Percentiles rank a stretch among this genome's conserved stretches.
Conservation (phyloP, 345 rosid species). For the Boechera retrofracta region DNA sequence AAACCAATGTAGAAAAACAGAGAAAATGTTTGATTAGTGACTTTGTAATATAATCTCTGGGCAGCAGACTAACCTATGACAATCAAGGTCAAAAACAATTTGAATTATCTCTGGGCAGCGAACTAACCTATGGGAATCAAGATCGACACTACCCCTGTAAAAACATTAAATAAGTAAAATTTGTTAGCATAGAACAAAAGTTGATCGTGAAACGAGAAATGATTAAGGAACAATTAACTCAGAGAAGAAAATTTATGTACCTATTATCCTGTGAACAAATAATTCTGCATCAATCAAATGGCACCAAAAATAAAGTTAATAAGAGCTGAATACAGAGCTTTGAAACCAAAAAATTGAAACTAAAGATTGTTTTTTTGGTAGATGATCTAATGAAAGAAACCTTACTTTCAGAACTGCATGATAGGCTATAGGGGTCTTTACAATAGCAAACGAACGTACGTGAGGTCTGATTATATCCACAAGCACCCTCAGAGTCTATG, state of each 20-base stretch:
- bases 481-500: not conserved
- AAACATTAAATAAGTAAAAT: not conserved
- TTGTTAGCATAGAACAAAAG: conserved; percentile 2
- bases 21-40: not conserved
- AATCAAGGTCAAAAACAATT: too few relatives aligned
- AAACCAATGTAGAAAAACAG: not conserved
- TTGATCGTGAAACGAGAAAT: not conserved
- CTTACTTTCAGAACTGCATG: not conserved
- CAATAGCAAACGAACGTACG: not conserved
- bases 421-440: conserved; percentile 1
- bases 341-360: not conserved
- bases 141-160: not conserved
- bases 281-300: not conserved
- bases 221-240: not conserved
- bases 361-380: not conserved
- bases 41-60: not conserved
- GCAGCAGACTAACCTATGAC: not conserved
- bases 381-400: not conserved
- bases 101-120: not conserved
- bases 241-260: not conserved
- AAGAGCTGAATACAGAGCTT: not conserved
- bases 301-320: not conserved
- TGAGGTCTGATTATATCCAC: conserved; percentile 15
- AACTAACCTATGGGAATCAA: conserved; percentile 9
- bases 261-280: not conserved